These are phyloP conservation scores for Sporodiniella umbellata DNA, from an alignment of 371 early-diverging fungal genomes.

Conservation along the genomic window DNA sequence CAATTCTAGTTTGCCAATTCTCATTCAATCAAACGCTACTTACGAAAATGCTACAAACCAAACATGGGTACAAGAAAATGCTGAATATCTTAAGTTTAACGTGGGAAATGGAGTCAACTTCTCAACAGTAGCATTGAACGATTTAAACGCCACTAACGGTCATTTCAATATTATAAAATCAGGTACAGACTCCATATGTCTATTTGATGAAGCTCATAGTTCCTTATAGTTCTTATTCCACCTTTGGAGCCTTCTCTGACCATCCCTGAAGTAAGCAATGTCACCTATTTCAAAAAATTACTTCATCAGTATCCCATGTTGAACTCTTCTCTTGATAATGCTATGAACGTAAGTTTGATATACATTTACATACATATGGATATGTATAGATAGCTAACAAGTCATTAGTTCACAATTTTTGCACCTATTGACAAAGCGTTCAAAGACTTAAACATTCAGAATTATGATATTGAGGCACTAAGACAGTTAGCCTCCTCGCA, in stretches of 20 bases:
- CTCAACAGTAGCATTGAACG: slow-evolving; percentile 18
- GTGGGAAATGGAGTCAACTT: slow-evolving; percentile 26
- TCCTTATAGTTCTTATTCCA: slow-evolving; percentile 37
- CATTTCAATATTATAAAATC: slow-evolving; percentile 20
- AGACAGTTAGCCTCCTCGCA: slow-evolving; percentile 24
- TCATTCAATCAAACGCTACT: slow-evolving; percentile 22
- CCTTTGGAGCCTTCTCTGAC: slow-evolving; percentile 22
- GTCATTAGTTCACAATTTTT: slow-evolving; percentile 34
- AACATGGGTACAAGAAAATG: slow-evolving; percentile 8
- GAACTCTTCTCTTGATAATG: slow-evolving; percentile 12
- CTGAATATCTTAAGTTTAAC: slow-evolving; percentile 7
- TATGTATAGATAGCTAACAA: not conserved
- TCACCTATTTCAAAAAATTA: slow-evolving; percentile 5
- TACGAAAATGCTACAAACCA: slow-evolving; percentile 8
- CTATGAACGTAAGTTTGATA: slow-evolving; percentile 24
- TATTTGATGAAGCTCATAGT: slow-evolving; percentile 14
- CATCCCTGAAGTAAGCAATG: slow-evolving; percentile 10
- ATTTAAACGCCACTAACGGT: slow-evolving; percentile 39
- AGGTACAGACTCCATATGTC: not conserved
- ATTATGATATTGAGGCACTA: slow-evolving; percentile 8
- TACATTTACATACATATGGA: not conserved
- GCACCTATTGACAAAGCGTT: slow-evolving; percentile 30
- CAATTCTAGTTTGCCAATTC: slow-evolving; percentile 23
- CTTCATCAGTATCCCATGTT: slow-evolving; percentile 9
- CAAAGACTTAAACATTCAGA: not conserved